phyloP scores from a whole-genome alignment of 768 basidiomycete species.

The Neoboletus magnificus region DNA sequence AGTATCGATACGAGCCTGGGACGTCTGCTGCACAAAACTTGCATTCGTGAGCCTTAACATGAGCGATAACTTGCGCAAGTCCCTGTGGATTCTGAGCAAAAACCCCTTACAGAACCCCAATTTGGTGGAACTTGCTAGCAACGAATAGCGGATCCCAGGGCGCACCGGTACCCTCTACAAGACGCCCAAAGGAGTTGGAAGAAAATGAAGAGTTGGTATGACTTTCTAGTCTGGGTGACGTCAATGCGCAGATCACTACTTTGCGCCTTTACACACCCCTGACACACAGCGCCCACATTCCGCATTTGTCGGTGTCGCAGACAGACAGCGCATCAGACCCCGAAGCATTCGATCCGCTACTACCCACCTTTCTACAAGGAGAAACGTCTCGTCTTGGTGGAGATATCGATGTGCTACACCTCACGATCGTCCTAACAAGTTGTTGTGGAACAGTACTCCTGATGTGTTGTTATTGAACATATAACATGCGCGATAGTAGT shows the following conservation, averaged over 20 bases:
- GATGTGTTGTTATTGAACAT: not conserved
- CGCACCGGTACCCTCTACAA: too few relatives aligned
- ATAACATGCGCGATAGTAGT: not conserved
- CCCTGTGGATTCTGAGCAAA: too few relatives aligned
- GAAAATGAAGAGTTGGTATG: too few relatives aligned
- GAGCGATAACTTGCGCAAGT: too few relatives aligned
- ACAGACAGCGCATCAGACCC: not conserved
- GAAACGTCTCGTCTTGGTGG: not conserved
- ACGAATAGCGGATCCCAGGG: too few relatives aligned
- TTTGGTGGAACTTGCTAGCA: too few relatives aligned
- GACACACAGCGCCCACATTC: not conserved
- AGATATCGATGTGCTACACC: not conserved
- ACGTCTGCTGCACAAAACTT: too few relatives aligned
- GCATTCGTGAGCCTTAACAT: too few relatives aligned
- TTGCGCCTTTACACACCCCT: not conserved
- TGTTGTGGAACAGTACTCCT: not conserved
- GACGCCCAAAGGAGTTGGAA: too few relatives aligned
- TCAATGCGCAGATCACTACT: not conserved
- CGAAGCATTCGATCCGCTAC: not conserved
- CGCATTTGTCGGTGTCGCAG: not conserved
- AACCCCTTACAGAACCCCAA: too few relatives aligned
- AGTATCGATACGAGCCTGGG: too few relatives aligned
- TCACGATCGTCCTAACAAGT: not conserved
- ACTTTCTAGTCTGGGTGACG: not conserved
- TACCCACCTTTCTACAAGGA: not conserved